Evolutionary conservation across 139 green algal species (phyloP).

Genomic region (Gonium pectorale): DNA sequence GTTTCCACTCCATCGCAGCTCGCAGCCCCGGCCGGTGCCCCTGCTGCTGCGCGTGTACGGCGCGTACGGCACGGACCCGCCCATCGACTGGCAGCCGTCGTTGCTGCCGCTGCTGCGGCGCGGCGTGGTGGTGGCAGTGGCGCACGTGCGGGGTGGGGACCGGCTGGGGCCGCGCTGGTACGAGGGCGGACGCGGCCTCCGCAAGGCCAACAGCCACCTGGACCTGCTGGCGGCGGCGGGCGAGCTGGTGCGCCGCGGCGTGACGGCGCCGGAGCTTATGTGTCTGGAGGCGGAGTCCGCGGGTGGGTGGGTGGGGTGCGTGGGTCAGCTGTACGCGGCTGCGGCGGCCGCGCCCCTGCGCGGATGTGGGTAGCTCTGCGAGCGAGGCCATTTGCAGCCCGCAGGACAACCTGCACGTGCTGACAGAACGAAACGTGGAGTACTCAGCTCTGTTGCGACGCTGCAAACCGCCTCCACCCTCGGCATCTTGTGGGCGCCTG

Average conservation of each 20-base stretch:
- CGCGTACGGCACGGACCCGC: constrained; percentile 14
- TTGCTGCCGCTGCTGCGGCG: constrained; percentile 24
- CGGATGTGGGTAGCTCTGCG: too few relatives aligned
- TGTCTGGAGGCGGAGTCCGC: constrained; percentile 22
- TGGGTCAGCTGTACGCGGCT: too few relatives aligned
- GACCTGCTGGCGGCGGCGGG: constrained; percentile 40
- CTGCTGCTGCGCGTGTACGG: constrained; percentile 46
- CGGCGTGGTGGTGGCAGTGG: constrained; percentile 35
- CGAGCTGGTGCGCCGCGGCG: constrained; percentile 20
- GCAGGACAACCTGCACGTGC: too few relatives aligned
- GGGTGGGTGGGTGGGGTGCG: constrained; percentile 16
- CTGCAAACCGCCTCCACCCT: too few relatives aligned
- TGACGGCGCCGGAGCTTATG: background rate
- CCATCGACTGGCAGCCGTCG: constrained; percentile 12
- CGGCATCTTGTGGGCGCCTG: too few relatives aligned
- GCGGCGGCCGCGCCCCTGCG: too few relatives aligned
- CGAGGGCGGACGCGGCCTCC: constrained; percentile 14
- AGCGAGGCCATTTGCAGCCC: too few relatives aligned
- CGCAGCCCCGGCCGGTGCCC: background rate
- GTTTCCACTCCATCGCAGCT: too few relatives aligned
- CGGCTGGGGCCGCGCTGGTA: constrained; percentile 43
- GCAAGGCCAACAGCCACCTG: constrained; percentile 23
- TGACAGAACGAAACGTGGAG: too few relatives aligned
- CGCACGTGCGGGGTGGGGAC: constrained; percentile 49
- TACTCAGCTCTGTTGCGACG: too few relatives aligned